Conservation (phyloP, 352 stramenopile species). For the Phytophthora ohioensis region DNA sequence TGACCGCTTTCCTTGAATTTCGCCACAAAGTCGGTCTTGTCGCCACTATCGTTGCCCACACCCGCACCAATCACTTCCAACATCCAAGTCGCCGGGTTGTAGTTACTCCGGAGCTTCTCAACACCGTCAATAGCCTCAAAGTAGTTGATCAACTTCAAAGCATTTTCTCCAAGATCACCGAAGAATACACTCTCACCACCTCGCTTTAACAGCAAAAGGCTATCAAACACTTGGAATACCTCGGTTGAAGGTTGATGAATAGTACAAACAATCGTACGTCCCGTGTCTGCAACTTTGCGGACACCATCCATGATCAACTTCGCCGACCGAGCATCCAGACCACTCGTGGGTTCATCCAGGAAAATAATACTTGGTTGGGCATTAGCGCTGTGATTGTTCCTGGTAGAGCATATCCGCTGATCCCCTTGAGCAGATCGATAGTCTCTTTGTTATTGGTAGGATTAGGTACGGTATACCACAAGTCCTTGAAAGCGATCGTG, state of each 20-base stretch:
- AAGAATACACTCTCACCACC: conserved; percentile 62
- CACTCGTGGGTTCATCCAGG: conserved; percentile 90
- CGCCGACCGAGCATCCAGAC: conserved; percentile 87
- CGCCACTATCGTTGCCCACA: conserved; percentile 25
- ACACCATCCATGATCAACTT: conserved; percentile 91
- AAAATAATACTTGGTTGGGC: conserved; percentile 89
- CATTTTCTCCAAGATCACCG: conserved; percentile 54
- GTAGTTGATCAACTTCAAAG: conserved; percentile 34
- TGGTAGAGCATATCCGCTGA: conserved; percentile 39
- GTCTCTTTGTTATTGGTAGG: conserved; percentile 41
- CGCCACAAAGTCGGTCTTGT: conserved; percentile 43
- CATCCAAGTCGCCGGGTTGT: conserved; percentile 73
- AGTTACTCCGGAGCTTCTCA: conserved; percentile 53
- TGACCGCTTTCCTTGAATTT: conserved; percentile 43
- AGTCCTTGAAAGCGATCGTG: conserved; percentile 55
- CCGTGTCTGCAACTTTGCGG: conserved; percentile 82
- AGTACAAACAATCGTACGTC: conserved; percentile 40
- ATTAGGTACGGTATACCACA: conserved; percentile 55
- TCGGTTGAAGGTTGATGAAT: conserved; percentile 80
- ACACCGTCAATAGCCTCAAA: conserved; percentile 42
- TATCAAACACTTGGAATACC: conserved; percentile 85
- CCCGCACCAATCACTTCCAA: conserved; percentile 55
- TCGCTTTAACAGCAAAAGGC: conserved; percentile 66
- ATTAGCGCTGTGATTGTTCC: conserved; percentile 38
- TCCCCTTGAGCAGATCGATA: conserved; percentile 56